Evolutionary conservation across 345 rosid genomes (phyloP).

Genomic region (Dipteronia dyeriana): DNA sequence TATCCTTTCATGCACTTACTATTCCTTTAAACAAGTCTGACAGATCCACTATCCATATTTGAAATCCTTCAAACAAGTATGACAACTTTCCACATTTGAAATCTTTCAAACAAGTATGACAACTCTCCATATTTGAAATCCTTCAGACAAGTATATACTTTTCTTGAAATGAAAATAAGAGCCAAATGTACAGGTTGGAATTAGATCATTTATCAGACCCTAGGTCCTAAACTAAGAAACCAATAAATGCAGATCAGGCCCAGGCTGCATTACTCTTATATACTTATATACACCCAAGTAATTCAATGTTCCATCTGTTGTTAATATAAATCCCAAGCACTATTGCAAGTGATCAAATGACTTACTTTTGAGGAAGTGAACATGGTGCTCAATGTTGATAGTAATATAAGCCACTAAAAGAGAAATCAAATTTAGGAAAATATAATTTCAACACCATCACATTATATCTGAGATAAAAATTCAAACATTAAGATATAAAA

Average conservation of each 20-base stretch:
- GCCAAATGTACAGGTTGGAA: background rate
- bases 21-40: slow-evolving; percentile 1
- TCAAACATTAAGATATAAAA: slow-evolving; percentile 13
- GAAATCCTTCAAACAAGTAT: slow-evolving; percentile 8
- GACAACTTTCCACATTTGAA: background rate
- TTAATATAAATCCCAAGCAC: background rate
- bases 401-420: background rate
- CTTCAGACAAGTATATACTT: too few species aligned
- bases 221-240: background rate
- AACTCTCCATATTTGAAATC: too few species aligned
- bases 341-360: background rate
- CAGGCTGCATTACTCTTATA: background rate
- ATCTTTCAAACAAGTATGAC: background rate
- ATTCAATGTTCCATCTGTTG: background rate
- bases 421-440: background rate
- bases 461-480: background rate
- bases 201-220: background rate
- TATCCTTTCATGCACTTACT: background rate
- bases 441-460: slow-evolving; percentile 1
- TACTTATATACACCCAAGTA: background rate
- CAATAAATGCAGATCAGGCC: background rate
- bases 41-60: too few species aligned
- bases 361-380: background rate
- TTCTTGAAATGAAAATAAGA: background rate
- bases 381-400: background rate